phyloP scores from a whole-genome alignment of 352 stramenopile species.

The Phytopythium helicoides region DNA sequence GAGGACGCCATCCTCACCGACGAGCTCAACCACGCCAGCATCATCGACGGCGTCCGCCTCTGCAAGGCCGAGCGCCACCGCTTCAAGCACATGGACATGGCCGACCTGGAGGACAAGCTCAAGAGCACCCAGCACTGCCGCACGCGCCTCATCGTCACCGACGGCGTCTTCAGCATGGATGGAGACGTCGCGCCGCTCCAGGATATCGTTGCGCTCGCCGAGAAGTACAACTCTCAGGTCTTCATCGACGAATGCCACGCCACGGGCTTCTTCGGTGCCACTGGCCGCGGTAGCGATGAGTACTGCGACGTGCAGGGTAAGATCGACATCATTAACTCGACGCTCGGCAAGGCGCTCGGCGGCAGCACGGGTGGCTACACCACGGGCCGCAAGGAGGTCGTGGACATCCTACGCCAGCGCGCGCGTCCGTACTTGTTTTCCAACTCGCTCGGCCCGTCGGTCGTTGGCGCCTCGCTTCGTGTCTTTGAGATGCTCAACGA shows the following conservation, averaged over 20 bases:
- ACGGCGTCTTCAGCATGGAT: conserved; percentile 96
- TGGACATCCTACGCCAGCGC: conserved; percentile 91
- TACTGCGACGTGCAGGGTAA: conserved; percentile 88
- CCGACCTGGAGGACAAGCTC: conserved; percentile 89
- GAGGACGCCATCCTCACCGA: conserved; percentile 94
- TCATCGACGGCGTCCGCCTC: conserved; percentile 94
- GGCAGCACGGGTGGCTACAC: conserved; percentile 94
- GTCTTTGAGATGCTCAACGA: conserved; percentile 92
- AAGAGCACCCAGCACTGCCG: conserved; percentile 88
- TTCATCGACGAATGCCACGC: conserved; percentile 95
- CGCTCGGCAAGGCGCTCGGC: conserved; percentile 92
- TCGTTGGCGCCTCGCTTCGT: conserved; percentile 92
- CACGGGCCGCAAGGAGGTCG: conserved; percentile 83
- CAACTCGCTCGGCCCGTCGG: conserved; percentile 91
- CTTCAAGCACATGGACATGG: conserved; percentile 94
- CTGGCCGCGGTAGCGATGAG: conserved; percentile 90
- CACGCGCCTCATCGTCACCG: conserved; percentile 90
- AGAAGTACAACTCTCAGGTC: conserved; percentile 92
- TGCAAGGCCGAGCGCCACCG: conserved; percentile 92
- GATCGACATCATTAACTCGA: conserved; percentile 95
- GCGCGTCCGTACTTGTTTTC: conserved; percentile 93
- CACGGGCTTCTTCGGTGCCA: conserved; percentile 92
- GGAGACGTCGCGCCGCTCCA: conserved; percentile 90
- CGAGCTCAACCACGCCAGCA: conserved; percentile 93
- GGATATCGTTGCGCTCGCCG: conserved; percentile 88